Base-by-base conservation (phyloP, 352 stramenopile species). In the Phytophthora boehmeriae region DNA sequence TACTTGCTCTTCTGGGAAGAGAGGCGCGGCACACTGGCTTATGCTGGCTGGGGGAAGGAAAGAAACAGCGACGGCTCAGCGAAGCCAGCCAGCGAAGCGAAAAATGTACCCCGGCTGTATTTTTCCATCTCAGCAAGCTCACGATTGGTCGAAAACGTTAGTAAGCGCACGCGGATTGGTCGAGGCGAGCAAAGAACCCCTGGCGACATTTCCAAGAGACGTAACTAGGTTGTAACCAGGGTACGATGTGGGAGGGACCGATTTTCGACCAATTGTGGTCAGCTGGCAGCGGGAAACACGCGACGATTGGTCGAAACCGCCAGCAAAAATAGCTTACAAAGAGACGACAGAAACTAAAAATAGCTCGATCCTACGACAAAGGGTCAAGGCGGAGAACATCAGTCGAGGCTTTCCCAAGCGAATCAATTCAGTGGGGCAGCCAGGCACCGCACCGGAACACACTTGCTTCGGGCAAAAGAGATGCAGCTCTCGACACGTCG, bases 1-100 rank as follows among this genome's bases (percentile, higher is more conserved):
- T 69, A 76, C 63, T 66, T 63, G 63, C 54, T 73, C 45, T 27
- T n/a, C n/a, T 25, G 39, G 25, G 54, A 70, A 39, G 43, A 63
- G 63, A 55, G 38, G 46, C 62, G 52, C 34, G 25, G 61, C 52
- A 56, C 63, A 70, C 68, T 76, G 39, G 47, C 57, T 72, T 55
- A 66, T 75, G 62, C 55, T 74, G 54, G 61, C 54, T 59, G 44
- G 48, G n/a, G 52, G 42, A 28, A 76, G 61, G 63, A 76, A 73
- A 76, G 68, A 76, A 76, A 67, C 44, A 73, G 63, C 57, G 63
- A 68, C 66, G 66, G 39, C 55, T 71, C 66, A 44, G 34, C 34
- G 34, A 39, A 44, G 66, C 54, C 68, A 44, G 28, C 60, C 68
- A 44, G 28, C 60, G 48, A 59, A 71, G 63, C 50, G 66, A 57